Base-by-base conservation (phyloP, 1,139 yeast species). In the Yamadazyma dushanensis region DNA sequence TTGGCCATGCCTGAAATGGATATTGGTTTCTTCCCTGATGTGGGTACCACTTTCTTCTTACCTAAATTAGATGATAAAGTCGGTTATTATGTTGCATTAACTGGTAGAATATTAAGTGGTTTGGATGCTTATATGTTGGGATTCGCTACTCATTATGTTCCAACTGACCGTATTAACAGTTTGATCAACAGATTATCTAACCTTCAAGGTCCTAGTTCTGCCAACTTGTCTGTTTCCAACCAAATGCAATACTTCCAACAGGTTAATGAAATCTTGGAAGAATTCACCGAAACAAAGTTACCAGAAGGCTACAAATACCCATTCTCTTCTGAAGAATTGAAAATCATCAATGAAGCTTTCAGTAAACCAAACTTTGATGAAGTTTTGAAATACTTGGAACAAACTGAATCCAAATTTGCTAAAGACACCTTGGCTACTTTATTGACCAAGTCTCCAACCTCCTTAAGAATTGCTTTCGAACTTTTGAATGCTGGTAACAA, bases 1-100 rank as follows among this genome's bases (percentile, higher is more conserved):
- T 77, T 90, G 63, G 96, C 97, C 42, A 94, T 92, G 98, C 98
- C 98, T 5, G 98, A 92, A 61, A 84, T 94, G 73, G 92, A 87
- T 51, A 92, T 94, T 57, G 99, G 99, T 0, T 88, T 90, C 59
- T 86, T 87, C 67, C 96, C 96, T 8, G 99, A 92, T 58, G 97
- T 92, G 8, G 98, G 97, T 29, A 83, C 95, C 27, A 80, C 95
- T 5, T 90, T 86, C 62, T 90, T 90, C 63, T 69, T 94, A 49
- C 88, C 96, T 27, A 76, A 87, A 48, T 64, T 89, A 44, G 92
- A 85, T 53, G 88, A 87, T 41, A 79, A 85, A 53, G 63, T 90
- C 42, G 97, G 97, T 31, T 77, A 82, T 56, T 92, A 86, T 59
- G 66, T 88, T 44, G 94, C 96, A 11, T 68, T 92, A 49, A 90